Evolutionary conservation across 179 eudicot genomes (phyloP), one percentile per base, ranked within the genome.

Genomic region (Dionaea muscipula): DNA sequence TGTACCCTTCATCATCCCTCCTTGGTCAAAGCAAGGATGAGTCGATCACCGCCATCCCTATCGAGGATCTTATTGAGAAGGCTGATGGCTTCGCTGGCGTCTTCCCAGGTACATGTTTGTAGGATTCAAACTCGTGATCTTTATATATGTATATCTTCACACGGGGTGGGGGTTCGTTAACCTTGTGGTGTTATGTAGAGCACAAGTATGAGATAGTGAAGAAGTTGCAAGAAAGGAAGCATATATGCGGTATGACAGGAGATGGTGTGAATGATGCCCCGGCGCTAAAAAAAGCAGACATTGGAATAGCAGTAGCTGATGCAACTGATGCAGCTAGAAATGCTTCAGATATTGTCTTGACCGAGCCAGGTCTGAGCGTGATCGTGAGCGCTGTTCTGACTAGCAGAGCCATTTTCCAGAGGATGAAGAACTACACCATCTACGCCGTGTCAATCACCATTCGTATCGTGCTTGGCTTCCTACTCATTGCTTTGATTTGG

Each of bases 261-360:
- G 96, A 88, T 51, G 96, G 96, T 52, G 96, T 88, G 53, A 88
- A 88, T 44, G 96, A 88, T 63, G 96, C 96, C 2, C 96, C 94
- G 2, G 96, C 96, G 13, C 68, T 88, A 0, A 88, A 88, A 62
- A 82, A 59, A 74, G 94, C 94, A 16, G 96, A 88, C 65, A 88
- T 88, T 9, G 96, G 96, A 21, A 88, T 85, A 15, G 96, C 96
- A 0, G 96, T 88, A 20, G 95, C 77, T n/a, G 96, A 88, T 66
- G 84, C 95, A 36, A 88, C 96, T 0, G 96, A 88, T 48, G 96
- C 96, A 8, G 96, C 96, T 20, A 73, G 96, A 57, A 58, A 85
- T 19, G 96, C 94, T 16, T 88, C 96, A 3, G 96, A 88, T 62
- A 88, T 88, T 13, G 94, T 88, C 28, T 44, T 88, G 62, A 88